Conservation (phyloP, 2,329 filamentous ascomycete species). For the Cladosporium halotolerans region DNA sequence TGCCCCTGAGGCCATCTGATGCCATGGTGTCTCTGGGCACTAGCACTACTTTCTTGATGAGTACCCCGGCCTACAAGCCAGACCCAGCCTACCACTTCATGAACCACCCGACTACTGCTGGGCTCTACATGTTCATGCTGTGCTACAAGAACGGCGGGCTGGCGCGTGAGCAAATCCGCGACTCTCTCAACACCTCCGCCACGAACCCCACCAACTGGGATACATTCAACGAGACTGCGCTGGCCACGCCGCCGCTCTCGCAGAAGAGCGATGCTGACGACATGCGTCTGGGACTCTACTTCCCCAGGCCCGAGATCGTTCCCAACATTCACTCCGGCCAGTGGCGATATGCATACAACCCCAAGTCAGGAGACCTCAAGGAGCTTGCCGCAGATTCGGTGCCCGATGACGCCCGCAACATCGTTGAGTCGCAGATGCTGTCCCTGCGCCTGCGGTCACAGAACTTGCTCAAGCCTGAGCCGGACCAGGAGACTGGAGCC, state of each 20-base stretch:
- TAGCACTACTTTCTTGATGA: slow-evolving; percentile 96
- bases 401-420: slow-evolving; percentile 66
- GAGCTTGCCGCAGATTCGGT: slow-evolving; percentile 40
- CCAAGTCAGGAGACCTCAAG: slow-evolving; percentile 41
- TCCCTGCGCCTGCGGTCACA: slow-evolving; percentile 81
- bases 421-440: slow-evolving; percentile 91
- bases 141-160: slow-evolving; percentile 99
- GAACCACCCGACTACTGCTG: slow-evolving; percentile 87
- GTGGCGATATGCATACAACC: slow-evolving; percentile 68
- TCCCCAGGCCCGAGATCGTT: slow-evolving; percentile 90
- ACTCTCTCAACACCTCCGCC: slow-evolving; percentile 59
- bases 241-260: slow-evolving; percentile 63
- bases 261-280: slow-evolving; percentile 46
- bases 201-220: slow-evolving; percentile 55
- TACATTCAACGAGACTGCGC: slow-evolving; percentile 68
- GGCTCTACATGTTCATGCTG: slow-evolving; percentile 99
- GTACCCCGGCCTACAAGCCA: slow-evolving; percentile 82
- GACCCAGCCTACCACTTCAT: slow-evolving; percentile 94
- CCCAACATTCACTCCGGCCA: slow-evolving; percentile 81
- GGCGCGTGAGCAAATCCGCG: slow-evolving; percentile 82
- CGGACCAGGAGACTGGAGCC: slow-evolving; percentile 38
- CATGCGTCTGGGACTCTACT: slow-evolving; percentile 87
- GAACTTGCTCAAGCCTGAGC: slow-evolving; percentile 54
- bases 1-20: slow-evolving; percentile 80
- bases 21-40: slow-evolving; percentile 94